phyloP scores from a whole-genome alignment of 805 yeast species.

The Candida ficus region DNA sequence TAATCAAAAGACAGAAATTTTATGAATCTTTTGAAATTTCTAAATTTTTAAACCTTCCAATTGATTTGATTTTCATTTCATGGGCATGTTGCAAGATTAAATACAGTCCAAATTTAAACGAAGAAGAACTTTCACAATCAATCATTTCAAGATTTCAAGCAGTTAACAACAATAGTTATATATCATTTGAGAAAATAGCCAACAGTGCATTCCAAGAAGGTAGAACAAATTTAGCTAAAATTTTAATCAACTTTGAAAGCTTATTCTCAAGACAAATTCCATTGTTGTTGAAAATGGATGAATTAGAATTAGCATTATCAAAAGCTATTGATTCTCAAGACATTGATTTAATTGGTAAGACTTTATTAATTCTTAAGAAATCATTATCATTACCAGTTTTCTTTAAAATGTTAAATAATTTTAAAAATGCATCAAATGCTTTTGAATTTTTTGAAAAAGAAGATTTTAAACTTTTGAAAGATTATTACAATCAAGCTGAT shows the following conservation, averaged over 20 bases:
- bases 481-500: constrained; percentile 64
- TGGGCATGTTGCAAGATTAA: constrained; percentile 80
- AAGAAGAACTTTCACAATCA: constrained; percentile 48
- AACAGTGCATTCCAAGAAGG: constrained; percentile 78
- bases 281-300: constrained; percentile 65
- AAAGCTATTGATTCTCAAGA: constrained; percentile 45
- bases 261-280: constrained; percentile 54
- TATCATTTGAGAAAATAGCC: constrained; percentile 57
- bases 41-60: constrained; percentile 41
- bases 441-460: constrained; percentile 30
- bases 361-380: constrained; percentile 47
- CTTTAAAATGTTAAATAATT: constrained; percentile 54
- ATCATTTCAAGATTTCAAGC: constrained; percentile 42
- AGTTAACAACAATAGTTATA: constrained; percentile 29
- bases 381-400: constrained; percentile 61
- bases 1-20: constrained; percentile 57
- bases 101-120: constrained; percentile 47
- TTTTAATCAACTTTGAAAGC: constrained; percentile 62
- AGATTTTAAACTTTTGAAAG: constrained; percentile 38
- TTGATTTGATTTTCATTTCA: constrained; percentile 52
- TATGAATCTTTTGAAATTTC: constrained; percentile 60
- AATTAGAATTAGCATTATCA: constrained; percentile 59
- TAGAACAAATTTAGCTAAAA: constrained; percentile 58
- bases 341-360: constrained; percentile 50
- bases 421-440: constrained; percentile 32